Base-by-base conservation (phyloP, 768 basidiomycete genomes). In the Lentinula detonsa region DNA sequence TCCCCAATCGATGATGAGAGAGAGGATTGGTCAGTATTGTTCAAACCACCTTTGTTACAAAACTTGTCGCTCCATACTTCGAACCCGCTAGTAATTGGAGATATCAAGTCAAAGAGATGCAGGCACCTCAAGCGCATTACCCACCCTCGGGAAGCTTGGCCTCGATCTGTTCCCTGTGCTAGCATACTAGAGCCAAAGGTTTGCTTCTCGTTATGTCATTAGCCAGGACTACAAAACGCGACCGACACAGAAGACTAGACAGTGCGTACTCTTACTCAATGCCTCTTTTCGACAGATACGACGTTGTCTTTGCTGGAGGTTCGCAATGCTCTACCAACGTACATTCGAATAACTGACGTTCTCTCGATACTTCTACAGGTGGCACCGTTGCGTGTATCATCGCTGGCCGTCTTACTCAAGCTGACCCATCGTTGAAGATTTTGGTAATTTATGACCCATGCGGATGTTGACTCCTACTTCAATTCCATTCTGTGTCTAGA, bases 301-400 rank as follows among this genome's bases (percentile, higher is more conserved):
- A 77, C 57, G 66, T 78, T 35, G 64, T 78, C 57, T 69, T 78
- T 23, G 73, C 74, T n/a, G 76, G 76, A 60, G 74, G 73, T 72
- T 40, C 8, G 53, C 31, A 16, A 53, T n/a, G 10, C 40, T 37
- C 21, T 11, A n/a, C 7, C 16, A 13, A 9, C 34, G 18, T 15
- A 28, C 21, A 34, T 33, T 33, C 40, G 3, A 4, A 5, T 7
- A 18, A 21, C 2, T 50, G 1, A n/a, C 18, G 7, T 1, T n/a
- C 48, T 34, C 13, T 2, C 51, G 4, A 28, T 10, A 53, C 13
- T 9, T 51, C 21, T 45, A 21, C 18, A 67, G 68, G 67, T 49
- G 81, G 80, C 21, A 69, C 77, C 1, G 64, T 72, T 7, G 76
- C 70, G 0, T 76, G 78, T 60, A 63, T 81, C 13, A 51, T 73